phyloP scores from a whole-genome alignment of 805 yeast genomes.

The Zygoascus tannicola region DNA sequence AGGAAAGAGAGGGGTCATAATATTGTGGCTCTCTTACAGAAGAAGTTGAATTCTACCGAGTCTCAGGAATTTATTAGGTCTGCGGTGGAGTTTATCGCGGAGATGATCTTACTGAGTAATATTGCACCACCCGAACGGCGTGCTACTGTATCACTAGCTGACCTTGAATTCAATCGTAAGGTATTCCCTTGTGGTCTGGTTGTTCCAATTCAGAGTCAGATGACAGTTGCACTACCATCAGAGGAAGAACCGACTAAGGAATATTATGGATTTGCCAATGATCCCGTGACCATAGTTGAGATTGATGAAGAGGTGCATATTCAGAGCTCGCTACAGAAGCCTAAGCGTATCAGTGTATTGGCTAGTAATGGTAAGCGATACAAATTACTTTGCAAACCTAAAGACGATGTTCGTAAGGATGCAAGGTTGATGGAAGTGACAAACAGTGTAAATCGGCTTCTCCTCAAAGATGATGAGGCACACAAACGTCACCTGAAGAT shows the following conservation, averaged over 20 bases:
- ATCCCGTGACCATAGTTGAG: conserved; percentile 28
- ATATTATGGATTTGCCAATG: conserved; percentile 37
- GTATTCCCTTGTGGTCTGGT: conserved; percentile 46
- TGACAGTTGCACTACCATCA: conserved; percentile 56
- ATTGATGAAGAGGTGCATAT: conserved; percentile 56
- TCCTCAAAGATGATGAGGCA: conserved; percentile 60
- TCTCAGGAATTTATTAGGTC: conserved; percentile 10
- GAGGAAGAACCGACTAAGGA: conserved; percentile 34
- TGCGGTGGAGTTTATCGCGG: conserved; percentile 13
- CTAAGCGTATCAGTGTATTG: conserved; percentile 60
- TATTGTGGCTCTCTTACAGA: conserved; percentile 27
- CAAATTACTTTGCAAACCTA: conserved; percentile 68
- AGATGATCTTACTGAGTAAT: conserved; percentile 14
- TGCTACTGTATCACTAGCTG: conserved; percentile 6
- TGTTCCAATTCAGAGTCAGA: conserved; percentile 63
- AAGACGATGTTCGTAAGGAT: conserved; percentile 91
- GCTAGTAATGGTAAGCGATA: conserved; percentile 76
- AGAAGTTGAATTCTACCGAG: conserved; percentile 4
- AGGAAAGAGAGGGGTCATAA: conserved; percentile 38
- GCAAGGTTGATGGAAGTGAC: conserved; percentile 91
- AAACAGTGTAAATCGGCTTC: conserved; percentile 67
- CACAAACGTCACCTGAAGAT: conserved; percentile 62
- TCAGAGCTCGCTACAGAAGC: conserved; percentile 77
- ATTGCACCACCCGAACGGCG: conserved; percentile 7
- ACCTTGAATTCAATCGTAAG: conserved; percentile 32